A percentile compares a stretch with the other conserved stretches of the same genome.
Conservation (phyloP, 106 monocot species). For the Iris macrosiphon region DNA sequence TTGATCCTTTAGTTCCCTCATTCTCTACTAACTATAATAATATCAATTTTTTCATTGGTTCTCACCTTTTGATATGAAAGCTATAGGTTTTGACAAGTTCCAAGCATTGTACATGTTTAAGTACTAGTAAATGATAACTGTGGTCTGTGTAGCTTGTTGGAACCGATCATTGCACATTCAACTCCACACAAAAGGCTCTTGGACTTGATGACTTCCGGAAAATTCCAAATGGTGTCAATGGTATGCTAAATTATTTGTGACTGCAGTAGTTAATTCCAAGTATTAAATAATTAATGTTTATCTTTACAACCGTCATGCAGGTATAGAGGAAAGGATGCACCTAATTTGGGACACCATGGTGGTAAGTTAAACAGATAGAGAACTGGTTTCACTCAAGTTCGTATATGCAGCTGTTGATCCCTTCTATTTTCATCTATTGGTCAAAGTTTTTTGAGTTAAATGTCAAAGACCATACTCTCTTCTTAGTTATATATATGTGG, state of each 20-base stretch:
- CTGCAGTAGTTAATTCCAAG: background rate
- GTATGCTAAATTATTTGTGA: conserved; percentile 24
- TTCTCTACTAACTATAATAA: too few species aligned
- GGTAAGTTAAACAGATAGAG: conserved; percentile 45
- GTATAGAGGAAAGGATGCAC: conserved; percentile 99
- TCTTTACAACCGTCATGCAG: conserved; percentile 24
- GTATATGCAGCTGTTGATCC: background rate
- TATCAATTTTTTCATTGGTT: too few species aligned
- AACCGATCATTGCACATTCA: conserved; percentile 97
- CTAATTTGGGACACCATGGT: conserved; percentile 94
- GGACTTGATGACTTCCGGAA: conserved; percentile 88
- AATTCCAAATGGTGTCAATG: conserved; percentile 99
- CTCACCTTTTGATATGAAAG: too few species aligned
- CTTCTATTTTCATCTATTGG: background rate
- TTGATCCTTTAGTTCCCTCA: too few species aligned
- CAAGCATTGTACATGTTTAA: too few species aligned
- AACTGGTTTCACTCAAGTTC: background rate
- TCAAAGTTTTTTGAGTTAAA: too few species aligned
- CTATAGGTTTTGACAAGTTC: too few species aligned
- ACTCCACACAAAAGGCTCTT: conserved; percentile 86
- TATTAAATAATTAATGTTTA: too few species aligned
- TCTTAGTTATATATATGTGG: background rate
- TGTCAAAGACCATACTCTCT: background rate
- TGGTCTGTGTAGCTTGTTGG: conserved; percentile 79
- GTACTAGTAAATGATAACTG: background rate